A percentile compares a stretch with the other conserved stretches of the same genome.
These are phyloP conservation scores for Rhizoclosmatium globosum DNA, from an alignment of 192 early-diverging fungal species.

Conservation along the genomic window DNA sequence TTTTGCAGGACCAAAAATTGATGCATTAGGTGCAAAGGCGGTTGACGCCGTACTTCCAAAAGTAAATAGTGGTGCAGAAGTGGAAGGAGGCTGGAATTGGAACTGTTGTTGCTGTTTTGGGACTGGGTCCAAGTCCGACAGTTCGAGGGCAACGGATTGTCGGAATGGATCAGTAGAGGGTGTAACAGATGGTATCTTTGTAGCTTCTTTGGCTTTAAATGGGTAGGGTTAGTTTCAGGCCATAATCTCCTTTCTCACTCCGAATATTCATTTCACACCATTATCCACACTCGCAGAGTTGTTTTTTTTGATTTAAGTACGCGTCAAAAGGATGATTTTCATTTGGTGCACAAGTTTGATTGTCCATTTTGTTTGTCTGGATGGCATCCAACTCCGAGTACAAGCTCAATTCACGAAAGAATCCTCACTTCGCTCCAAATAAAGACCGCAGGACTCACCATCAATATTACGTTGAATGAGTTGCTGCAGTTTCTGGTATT, in stretches of 20 bases:
- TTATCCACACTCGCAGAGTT: no score
- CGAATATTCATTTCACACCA: no score
- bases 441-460: neutral
- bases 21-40: neutral
- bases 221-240: neutral
- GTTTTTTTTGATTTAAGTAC: no score
- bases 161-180: conserved; percentile 3
- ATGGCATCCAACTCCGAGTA: no score
- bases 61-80: conserved; percentile 17
- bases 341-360: no score
- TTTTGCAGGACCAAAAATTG: conserved; percentile 30
- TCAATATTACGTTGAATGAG: conserved; percentile 23
- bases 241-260: no score
- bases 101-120: neutral
- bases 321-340: no score
- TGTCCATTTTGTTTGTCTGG: no score
- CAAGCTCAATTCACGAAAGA: no score
- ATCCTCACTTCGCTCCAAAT: neutral
- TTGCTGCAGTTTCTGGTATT: conserved; percentile 1
- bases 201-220: neutral
- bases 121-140: conserved; percentile 5
- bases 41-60: conserved; percentile 10
- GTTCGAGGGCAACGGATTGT: conserved; percentile 10
- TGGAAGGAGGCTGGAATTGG: neutral
- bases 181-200: neutral